These are phyloP conservation scores for Byssochlamys sp. DNA, from an alignment of 2,329 filamentous ascomycete species.

Conservation along the genomic window DNA sequence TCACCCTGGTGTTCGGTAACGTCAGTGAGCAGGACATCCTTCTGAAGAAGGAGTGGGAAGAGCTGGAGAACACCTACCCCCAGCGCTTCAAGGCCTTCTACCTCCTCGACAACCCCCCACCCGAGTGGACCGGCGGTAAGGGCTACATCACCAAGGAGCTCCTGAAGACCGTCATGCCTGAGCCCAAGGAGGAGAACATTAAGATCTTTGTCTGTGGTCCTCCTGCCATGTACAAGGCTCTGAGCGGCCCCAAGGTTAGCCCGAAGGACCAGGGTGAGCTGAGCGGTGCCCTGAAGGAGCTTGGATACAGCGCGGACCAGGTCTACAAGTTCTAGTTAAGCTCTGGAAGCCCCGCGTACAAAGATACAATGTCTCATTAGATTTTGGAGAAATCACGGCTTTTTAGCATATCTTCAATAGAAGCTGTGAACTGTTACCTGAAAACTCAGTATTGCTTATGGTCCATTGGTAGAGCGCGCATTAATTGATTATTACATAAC, in stretches of 20 bases:
- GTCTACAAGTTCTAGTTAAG: conserved; percentile 92
- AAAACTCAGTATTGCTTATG: not conserved
- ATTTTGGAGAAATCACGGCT: not conserved
- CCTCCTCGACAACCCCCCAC: conserved; percentile 72
- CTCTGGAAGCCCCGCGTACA: not conserved
- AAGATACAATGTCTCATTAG: not conserved
- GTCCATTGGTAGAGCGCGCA: not conserved
- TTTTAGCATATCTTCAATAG: not conserved
- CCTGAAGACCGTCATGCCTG: conserved; percentile 86
- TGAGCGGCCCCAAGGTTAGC: conserved; percentile 81
- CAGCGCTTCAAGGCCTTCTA: conserved; percentile 94
- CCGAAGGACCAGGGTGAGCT: conserved; percentile 93
- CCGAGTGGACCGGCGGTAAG: conserved; percentile 65
- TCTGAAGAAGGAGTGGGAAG: conserved; percentile 70
- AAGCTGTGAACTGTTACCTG: not conserved
- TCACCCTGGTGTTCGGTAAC: conserved; percentile 91
- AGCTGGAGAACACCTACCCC: conserved; percentile 90
- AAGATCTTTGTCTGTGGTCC: conserved; percentile 96
- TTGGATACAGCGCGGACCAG: conserved; percentile 78
- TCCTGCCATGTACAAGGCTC: conserved; percentile 82
- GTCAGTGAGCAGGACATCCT: conserved; percentile 82
- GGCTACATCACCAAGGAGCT: conserved; percentile 84
- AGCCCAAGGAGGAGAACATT: conserved; percentile 82
- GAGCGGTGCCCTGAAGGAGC: conserved; percentile 66
- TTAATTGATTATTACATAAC: too few species aligned